Evolutionary conservation across 179 eudicot species (phyloP).

Genomic region (Silene noctiflora): DNA sequence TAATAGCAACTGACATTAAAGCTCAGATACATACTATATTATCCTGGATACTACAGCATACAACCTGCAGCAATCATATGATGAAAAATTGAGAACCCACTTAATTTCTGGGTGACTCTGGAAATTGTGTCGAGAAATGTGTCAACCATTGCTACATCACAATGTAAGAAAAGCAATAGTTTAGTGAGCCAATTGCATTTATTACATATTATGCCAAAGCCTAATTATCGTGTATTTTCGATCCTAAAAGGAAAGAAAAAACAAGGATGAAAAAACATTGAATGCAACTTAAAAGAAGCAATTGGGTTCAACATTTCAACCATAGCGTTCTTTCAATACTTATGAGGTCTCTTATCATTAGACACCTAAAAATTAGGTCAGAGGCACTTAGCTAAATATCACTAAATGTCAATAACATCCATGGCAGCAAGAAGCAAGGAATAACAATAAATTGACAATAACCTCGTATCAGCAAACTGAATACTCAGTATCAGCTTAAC

Average conservation of each 20-base stretch:
- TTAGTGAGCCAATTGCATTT: constrained; percentile 8
- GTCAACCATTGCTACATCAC: neutral
- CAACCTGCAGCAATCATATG: neutral
- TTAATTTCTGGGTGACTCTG: neutral
- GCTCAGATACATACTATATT: neutral
- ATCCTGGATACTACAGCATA: neutral
- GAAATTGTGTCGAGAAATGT: neutral
- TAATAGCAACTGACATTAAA: neutral
- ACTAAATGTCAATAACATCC: constrained; percentile 5
- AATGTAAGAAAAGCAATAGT: neutral
- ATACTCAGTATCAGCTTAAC: neutral
- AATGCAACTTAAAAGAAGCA: neutral
- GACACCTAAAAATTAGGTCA: neutral
- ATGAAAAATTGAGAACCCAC: neutral
- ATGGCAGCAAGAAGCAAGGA: neutral
- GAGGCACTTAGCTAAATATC: neutral
- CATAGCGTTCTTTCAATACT: neutral
- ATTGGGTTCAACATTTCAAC: neutral
- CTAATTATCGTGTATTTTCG: neutral
- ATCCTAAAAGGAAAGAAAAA: neutral
- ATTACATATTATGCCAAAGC: neutral
- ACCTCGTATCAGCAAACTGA: neutral
- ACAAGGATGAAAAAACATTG: neutral
- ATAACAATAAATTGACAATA: neutral
- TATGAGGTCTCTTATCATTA: neutral